Conservation (phyloP, 768 basidiomycete species). For the Termitomyces sp. region DNA sequence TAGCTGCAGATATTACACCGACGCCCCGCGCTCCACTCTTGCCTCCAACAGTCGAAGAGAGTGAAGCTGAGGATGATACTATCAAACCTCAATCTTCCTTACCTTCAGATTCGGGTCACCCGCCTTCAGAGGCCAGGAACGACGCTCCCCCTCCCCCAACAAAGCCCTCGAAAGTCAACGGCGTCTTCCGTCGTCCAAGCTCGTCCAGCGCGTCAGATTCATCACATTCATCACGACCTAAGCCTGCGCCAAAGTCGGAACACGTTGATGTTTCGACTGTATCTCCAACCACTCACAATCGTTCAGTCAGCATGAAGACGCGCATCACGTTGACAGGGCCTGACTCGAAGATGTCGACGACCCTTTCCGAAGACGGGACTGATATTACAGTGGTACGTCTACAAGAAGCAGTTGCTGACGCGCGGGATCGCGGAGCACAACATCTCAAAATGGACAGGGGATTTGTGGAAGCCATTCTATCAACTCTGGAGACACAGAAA, state of each 20-base stretch:
- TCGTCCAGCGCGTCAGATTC: constrained; percentile 8
- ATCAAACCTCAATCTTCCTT: constrained; percentile 4
- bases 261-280: not conserved
- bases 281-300: not conserved
- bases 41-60: constrained; percentile 11
- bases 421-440: constrained; percentile 54
- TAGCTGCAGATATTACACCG: constrained; percentile 24
- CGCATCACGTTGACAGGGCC: constrained; percentile 47
- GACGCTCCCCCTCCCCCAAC: constrained; percentile 2
- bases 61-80: constrained; percentile 16
- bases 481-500: constrained; percentile 61
- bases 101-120: not conserved
- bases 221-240: constrained; percentile 3
- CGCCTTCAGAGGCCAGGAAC: not conserved
- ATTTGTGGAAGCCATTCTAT: constrained; percentile 68
- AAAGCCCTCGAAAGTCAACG: constrained; percentile 9
- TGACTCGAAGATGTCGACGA: constrained; percentile 24
- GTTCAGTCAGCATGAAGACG: constrained; percentile 17
- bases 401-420: constrained; percentile 59
- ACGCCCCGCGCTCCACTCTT: constrained; percentile 24
- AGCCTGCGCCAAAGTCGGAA: constrained; percentile 1
- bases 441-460: constrained; percentile 71
- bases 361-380: constrained; percentile 32
- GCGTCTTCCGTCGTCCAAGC: constrained; percentile 9
- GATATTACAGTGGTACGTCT: constrained; percentile 50